Evolutionary conservation across 345 rosid species (phyloP).

Genomic region (Citrus trifoliata): DNA sequence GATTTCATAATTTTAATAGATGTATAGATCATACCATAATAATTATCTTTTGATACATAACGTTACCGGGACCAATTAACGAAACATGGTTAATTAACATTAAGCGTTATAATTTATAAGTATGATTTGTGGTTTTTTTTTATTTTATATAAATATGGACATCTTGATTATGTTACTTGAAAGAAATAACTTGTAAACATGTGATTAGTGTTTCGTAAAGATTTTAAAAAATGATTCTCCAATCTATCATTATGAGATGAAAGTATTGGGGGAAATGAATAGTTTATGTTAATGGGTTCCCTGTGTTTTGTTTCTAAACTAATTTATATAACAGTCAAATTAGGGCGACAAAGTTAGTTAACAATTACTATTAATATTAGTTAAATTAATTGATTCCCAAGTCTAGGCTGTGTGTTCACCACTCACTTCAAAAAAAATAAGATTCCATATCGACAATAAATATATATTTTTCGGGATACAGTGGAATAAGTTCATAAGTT

Average conservation of each 20-base stretch:
- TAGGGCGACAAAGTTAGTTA: background rate
- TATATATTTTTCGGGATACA: background rate
- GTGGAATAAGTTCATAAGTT: background rate
- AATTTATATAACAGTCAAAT: background rate
- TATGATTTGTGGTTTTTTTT: no score
- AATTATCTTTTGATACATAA: background rate
- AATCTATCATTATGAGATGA: background rate
- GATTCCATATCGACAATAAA: background rate
- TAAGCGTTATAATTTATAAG: no score
- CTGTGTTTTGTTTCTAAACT: background rate
- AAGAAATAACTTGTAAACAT: background rate
- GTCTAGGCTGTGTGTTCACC: background rate
- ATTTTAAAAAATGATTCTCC: background rate
- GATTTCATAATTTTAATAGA: no score
- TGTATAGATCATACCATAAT: background rate
- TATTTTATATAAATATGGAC: no score
- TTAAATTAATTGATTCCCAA: background rate
- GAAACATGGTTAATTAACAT: background rate
- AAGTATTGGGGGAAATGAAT: background rate
- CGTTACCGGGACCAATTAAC: background rate
- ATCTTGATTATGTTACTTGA: no score
- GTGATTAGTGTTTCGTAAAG: background rate
- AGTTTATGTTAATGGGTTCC: background rate
- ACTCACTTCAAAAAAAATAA: background rate
- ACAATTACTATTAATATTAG: background rate